A percentile compares a stretch with the other conserved stretches of the same genome.
phyloP scores from a whole-genome alignment of 345 rosid species.

The Lagerstroemia speciosa region DNA sequence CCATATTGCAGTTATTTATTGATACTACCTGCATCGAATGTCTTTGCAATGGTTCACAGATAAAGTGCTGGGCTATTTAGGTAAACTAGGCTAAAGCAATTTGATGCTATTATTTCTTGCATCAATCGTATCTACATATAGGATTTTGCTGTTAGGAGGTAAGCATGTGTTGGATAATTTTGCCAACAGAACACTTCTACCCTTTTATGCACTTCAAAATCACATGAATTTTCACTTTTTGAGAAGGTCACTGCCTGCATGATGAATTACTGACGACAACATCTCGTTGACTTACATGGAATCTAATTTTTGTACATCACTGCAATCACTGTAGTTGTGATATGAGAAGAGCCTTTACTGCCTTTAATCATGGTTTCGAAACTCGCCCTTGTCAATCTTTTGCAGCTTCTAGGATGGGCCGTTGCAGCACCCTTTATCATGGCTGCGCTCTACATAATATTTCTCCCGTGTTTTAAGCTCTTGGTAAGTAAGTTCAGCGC shows the following conservation, averaged over 20 bases:
- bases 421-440: conserved; percentile 50
- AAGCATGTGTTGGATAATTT: no score
- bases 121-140: no score
- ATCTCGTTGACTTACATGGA: no score
- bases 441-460: conserved; percentile 30
- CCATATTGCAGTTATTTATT: background rate
- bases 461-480: conserved; percentile 50
- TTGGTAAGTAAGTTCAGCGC: conserved; percentile 46
- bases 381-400: background rate
- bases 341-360: background rate
- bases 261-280: background rate
- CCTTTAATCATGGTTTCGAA: background rate
- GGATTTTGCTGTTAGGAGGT: no score
- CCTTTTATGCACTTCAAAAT: no score
- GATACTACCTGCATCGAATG: background rate
- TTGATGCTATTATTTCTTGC: no score
- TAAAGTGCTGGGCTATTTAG: background rate
- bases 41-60: background rate
- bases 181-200: no score
- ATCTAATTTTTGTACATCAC: background rate
- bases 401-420: conserved; percentile 72
- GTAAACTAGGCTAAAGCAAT: background rate
- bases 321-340: background rate
- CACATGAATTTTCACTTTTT: background rate
- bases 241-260: background rate